Conservation (phyloP, 441 rosid species). For the Capsella rubella region DNA sequence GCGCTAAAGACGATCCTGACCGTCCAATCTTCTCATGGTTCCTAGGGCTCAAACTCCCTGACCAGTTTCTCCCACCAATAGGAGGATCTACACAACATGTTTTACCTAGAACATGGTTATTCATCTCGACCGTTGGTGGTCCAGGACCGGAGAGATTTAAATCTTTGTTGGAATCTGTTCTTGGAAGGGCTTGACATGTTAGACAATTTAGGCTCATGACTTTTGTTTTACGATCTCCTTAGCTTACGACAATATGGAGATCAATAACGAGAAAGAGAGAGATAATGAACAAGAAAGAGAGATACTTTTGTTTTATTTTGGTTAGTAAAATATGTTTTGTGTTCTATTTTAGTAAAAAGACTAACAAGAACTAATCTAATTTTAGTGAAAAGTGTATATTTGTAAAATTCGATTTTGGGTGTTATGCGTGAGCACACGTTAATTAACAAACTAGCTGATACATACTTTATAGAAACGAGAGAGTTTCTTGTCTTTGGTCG, state of each 20-base stretch:
- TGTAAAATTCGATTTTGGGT: slow-evolving; percentile 13
- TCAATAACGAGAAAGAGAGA: slow-evolving; percentile 19
- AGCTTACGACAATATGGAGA: slow-evolving; percentile 19
- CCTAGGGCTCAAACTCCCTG: slow-evolving; percentile 53
- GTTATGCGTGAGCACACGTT: background rate
- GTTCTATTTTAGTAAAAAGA: slow-evolving; percentile 38
- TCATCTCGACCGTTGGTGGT: slow-evolving; percentile 35
- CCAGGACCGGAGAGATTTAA: slow-evolving; percentile 34
- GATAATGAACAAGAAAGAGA: slow-evolving; percentile 9
- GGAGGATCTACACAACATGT: slow-evolving; percentile 26
- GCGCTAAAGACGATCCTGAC: slow-evolving; percentile 36
- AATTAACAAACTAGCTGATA: background rate
- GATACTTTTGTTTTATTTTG: slow-evolving; percentile 30
- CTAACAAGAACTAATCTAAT: slow-evolving; percentile 33
- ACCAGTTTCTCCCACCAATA: slow-evolving; percentile 59
- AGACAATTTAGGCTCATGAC: slow-evolving; percentile 72
- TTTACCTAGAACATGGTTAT: slow-evolving; percentile 7
- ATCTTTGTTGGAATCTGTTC: slow-evolving; percentile 49
- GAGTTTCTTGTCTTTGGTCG: slow-evolving; percentile 1
- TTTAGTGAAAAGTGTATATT: slow-evolving; percentile 24
- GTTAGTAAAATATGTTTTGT: slow-evolving; percentile 7
- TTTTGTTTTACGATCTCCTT: slow-evolving; percentile 24
- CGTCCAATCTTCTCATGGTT: slow-evolving; percentile 42
- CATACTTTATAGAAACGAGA: background rate
- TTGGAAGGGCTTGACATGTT: slow-evolving; percentile 52